Percentiles rank a stretch among this genome's conserved stretches.
phyloP scores from a whole-genome alignment of 352 stramenopile genomes.

The Pythium folliculosum region DNA sequence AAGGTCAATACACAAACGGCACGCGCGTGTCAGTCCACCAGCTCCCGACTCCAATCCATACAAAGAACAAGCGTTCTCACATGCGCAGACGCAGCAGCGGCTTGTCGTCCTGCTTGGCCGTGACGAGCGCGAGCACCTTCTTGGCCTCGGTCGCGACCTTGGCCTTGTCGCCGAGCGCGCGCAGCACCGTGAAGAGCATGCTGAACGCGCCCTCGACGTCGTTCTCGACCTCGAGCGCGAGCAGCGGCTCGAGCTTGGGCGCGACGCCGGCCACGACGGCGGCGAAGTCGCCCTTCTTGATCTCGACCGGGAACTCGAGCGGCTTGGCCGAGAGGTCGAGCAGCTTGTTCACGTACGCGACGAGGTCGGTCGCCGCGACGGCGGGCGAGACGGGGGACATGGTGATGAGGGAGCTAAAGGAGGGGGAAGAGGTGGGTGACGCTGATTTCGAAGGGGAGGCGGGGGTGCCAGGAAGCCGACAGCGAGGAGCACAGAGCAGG shows the following conservation, averaged over 20 bases:
- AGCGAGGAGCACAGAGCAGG: neutral
- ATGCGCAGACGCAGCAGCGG: constrained; percentile 71
- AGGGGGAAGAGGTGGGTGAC: no score
- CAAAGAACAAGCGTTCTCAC: no score
- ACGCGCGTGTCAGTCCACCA: no score
- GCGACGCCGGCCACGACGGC: constrained; percentile 50
- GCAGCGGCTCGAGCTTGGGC: constrained; percentile 55
- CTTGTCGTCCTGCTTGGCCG: constrained; percentile 52
- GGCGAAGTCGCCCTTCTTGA: constrained; percentile 64
- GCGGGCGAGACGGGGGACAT: constrained; percentile 18
- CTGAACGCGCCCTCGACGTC: constrained; percentile 77
- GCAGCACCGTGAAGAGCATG: constrained; percentile 62
- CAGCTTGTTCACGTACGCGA: constrained; percentile 82
- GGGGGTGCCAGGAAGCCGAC: neutral
- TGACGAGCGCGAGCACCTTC: constrained; percentile 52
- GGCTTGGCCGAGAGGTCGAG: constrained; percentile 42
- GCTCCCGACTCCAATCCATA: no score
- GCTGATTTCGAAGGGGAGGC: neutral
- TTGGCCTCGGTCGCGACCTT: constrained; percentile 37
- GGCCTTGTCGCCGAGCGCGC: constrained; percentile 37
- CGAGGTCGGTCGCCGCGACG: constrained; percentile 52
- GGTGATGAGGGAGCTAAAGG: neutral
- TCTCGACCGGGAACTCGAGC: constrained; percentile 53
- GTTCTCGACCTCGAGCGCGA: constrained; percentile 71
- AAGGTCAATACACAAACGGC: no score